These are phyloP conservation scores for Ganoderma lingzhi DNA, from an alignment of 1,284 basidiomycete species.

Conservation along the genomic window DNA sequence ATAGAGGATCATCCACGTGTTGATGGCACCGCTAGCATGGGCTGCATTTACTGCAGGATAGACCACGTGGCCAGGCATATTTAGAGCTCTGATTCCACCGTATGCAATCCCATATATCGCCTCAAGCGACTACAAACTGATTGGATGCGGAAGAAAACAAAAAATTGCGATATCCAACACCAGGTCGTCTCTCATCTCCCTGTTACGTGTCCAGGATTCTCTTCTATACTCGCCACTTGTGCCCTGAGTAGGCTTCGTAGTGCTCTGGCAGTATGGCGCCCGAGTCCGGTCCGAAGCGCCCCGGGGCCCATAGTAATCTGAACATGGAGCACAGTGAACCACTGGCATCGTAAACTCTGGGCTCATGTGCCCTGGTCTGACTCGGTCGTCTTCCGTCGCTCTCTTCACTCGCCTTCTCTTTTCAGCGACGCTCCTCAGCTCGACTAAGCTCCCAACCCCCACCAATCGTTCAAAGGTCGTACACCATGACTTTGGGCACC, in stretches of 20 bases:
- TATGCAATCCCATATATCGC: no score
- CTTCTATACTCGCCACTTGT: background rate
- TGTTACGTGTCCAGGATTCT: no score
- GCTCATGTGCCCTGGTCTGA: constrained; percentile 23
- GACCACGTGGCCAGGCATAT: no score
- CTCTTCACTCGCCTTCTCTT: constrained; percentile 8
- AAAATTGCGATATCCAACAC: no score
- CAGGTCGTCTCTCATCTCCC: no score
- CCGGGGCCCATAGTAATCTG: constrained; percentile 7
- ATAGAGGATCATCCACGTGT: no score
- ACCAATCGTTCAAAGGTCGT: background rate
- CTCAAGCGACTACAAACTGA: no score
- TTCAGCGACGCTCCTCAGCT: background rate
- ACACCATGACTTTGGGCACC: constrained; percentile 30
- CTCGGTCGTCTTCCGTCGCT: constrained; percentile 15
- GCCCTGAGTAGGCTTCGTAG: background rate
- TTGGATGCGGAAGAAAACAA: no score
- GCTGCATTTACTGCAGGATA: no score
- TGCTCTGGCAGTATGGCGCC: background rate
- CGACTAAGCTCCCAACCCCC: background rate
- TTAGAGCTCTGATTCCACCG: no score
- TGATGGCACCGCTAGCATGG: no score
- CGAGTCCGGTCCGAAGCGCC: background rate
- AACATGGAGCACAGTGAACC: background rate
- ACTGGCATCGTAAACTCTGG: constrained; percentile 8